Evolutionary conservation across 768 basidiomycete genomes (phyloP), one percentile per base, ranked within the genome.

Genomic region (Lactarius evosmus): DNA sequence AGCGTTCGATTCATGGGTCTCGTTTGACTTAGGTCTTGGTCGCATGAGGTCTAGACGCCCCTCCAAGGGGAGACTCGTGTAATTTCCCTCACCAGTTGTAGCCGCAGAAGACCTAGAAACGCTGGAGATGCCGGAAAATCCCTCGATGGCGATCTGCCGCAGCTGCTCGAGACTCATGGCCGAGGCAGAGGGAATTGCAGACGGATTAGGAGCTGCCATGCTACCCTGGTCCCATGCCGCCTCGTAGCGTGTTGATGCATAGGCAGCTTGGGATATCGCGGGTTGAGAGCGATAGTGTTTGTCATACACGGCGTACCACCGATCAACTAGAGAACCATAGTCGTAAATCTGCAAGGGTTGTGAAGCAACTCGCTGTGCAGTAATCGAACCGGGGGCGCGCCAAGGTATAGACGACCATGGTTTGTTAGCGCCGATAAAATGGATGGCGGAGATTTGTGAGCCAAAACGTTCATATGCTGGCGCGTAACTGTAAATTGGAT

Each of bases 391-490:
- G 1, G 91, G 86, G 11, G 86, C 78, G 34, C 93, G 87, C 74
- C 81, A 86, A 53, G 84, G 74, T 56, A 94, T 79, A 19, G 85
- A 83, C 56, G 85, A 80, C 96, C 97, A 99, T 16, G 97, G 96
- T 77, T 99, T 99, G 75, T 92, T 85, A n/a, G 86, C 82, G 17
- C 96, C 96, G 69, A 98, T 98, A 71, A 97, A 98, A 75, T 98
- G 95, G 63, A 97, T 83, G 61, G 86, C 87, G 53, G 85, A 85
- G 74, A 95, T 95, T 69, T 88, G 82, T 50, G 90, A 85, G 36
- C 94, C 95, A 71, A 90, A 98, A 44, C 95, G 90, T 73, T 90
- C 87, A 74, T 97, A 98, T 14, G 97, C 97, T 62, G 97, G 97
- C 6, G 95, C 94, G 77, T 98, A 99, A 57, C 93, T 95, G 70